Evolutionary conservation across 2,329 filamentous ascomycete species (phyloP).

Genomic region (Alternaria gansuensis): DNA sequence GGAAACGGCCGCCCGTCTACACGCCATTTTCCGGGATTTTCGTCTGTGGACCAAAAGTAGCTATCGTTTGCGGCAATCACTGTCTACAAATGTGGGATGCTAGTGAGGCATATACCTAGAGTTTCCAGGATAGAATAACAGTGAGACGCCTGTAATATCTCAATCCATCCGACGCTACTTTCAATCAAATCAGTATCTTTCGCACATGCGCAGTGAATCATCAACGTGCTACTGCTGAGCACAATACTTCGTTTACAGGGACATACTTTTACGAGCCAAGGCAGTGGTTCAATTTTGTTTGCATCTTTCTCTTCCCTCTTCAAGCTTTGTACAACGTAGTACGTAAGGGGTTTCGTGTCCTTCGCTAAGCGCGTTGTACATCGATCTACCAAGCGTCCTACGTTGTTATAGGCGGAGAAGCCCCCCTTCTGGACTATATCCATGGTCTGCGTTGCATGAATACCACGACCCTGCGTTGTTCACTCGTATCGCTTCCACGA

Average conservation of each 20-base stretch:
- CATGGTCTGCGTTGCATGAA: neutral
- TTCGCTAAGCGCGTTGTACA: conserved; percentile 10
- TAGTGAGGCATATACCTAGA: neutral
- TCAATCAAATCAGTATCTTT: neutral
- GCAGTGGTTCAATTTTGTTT: neutral
- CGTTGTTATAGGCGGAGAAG: neutral
- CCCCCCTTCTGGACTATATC: neutral
- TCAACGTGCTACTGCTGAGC: neutral
- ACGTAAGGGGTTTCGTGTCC: conserved; percentile 10
- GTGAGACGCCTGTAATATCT: neutral
- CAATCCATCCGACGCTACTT: neutral
- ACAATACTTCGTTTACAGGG: neutral
- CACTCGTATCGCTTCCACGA: neutral
- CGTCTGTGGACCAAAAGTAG: conserved; percentile 6
- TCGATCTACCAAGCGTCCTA: neutral
- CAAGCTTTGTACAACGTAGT: conserved; percentile 8
- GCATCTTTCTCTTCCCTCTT: neutral
- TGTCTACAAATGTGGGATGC: neutral
- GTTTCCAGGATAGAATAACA: neutral
- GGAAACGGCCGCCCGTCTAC: neutral
- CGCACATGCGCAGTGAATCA: neutral
- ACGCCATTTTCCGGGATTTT: neutral
- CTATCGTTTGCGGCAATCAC: neutral
- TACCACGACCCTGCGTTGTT: neutral
- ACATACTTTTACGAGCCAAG: neutral